Base-by-base conservation (phyloP, 2,329 filamentous ascomycete species). In the Hymenotorrendiella dingleyae region DNA sequence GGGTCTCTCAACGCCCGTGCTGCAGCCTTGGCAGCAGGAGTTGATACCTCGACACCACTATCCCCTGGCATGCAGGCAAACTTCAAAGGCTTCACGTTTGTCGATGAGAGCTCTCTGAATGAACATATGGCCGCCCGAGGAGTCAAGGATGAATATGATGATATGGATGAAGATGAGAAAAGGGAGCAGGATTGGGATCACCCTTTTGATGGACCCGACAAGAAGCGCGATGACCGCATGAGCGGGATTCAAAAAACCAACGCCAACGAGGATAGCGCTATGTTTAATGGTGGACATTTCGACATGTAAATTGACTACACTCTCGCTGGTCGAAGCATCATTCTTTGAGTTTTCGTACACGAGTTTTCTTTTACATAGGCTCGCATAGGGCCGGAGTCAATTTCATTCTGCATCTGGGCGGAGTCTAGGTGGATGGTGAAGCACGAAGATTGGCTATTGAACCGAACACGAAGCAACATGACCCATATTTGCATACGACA, bases 11-110 rank as follows among this genome's bases (percentile, higher is more conserved):
- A 97, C 60, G 87, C 93, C 57, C 82, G 91, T 45, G 91, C 93
- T 4, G 87, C 88, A 11, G 87, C 87, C 6, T 66, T 97, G 37
- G 88, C 91, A 12, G 82, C 82, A 44, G 90, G 90, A 27, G 86
- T 93, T 60, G 83, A 86, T 5, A 86, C 88, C 6, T 94, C 87
- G 11, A 98, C 93, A 0, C 93, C 93, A 0, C 72, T 98, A 19
- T 95, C 89, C 11, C 93, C 93, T 0, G 94, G 88, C 2, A 90
- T 96, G 67, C 93, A 98, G 67, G 93, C 91, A 50, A 96, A 97
- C 61, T 98, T 98, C 71, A 87, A 93, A 59, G 93, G 93, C 24
- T 98, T 98, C 66, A 98, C 93, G 0, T 98, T 94, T 63, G 93
- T 97, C n/a, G 93, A 97, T 57, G 91, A 97, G 67, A 96, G 87